Evolutionary conservation across 768 basidiomycete genomes (phyloP), one percentile per base, ranked within the genome.

Genomic region (Amanita exitialis): DNA sequence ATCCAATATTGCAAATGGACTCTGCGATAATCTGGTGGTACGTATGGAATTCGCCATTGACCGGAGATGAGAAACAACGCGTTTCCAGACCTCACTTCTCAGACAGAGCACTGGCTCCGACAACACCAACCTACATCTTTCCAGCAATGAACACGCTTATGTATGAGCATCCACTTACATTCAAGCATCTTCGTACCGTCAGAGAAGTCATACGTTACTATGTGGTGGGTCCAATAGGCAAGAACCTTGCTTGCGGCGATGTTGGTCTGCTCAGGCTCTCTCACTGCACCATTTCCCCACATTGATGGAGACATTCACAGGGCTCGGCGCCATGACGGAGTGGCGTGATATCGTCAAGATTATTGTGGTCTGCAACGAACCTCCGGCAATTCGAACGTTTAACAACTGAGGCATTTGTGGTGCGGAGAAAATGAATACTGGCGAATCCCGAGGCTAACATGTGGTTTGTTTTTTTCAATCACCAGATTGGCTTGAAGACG

Each of bases 91-190:
- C 9, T 86, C 91, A 10, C 75, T 96, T 3, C 76, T 96, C 54
- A 82, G n/a, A n/a, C n/a, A n/a, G 91, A 18, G 94, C 91, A 0
- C 70, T 95, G 0, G 73, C 87, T 2, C 89, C 93, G 0, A 74
- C 78, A 5, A 96, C 90, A 0, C 87, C 88, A 6, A 92, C 90
- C 6, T 91, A 86, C 60, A 66, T 97, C 34, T 98, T 94, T 61
- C 95, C 95, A 1, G 96, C 95, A 0, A 99, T 98, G 95, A 99
- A 99, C 65, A 98, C 96, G 2, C 72, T 90, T 57, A 99, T 99
- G 95, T 98, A 90, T 61, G 81, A 88, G 53, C 94, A 98, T 62
- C 92, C 92, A 18, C 74, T 98, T 18, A 97, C 94, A 0, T 77
- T 79, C 1, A 79, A 86, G 55, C 96, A 99, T 61, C 67, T 98